phyloP scores from a whole-genome alignment of 345 rosid genomes.

The Eucalyptus dawsonii region DNA sequence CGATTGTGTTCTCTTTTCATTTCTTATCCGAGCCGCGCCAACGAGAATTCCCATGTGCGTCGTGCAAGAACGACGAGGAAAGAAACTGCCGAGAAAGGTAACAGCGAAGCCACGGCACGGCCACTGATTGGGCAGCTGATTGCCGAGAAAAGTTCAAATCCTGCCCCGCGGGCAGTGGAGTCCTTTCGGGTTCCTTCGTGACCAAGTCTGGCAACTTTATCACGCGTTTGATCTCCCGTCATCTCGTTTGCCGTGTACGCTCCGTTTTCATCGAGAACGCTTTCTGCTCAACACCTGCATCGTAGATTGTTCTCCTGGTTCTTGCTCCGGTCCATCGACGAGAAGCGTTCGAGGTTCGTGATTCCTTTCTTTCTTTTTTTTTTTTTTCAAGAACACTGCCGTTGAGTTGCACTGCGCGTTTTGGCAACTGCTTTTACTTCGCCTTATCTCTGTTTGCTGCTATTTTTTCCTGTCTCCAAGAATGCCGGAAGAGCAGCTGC shows the following conservation, averaged over 20 bases:
- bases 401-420: neutral
- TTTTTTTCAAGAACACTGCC: neutral
- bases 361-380: neutral
- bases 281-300: neutral
- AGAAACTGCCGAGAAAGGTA: neutral
- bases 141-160: neutral
- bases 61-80: neutral
- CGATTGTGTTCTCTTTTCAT: neutral
- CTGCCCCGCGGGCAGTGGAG: neutral
- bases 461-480: neutral
- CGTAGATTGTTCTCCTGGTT: neutral
- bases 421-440: neutral
- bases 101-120: neutral
- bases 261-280: neutral
- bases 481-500: neutral
- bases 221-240: neutral
- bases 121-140: neutral
- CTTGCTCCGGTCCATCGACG: neutral
- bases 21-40: neutral
- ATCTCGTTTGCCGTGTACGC: neutral
- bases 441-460: neutral
- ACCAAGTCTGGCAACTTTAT: neutral
- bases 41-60: neutral
- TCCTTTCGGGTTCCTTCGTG: neutral
- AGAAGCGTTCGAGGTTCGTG: neutral